Evolutionary conservation across 2,329 filamentous ascomycete genomes (phyloP), one percentile per base, ranked within the genome.

Genomic region (Diaporthe velutina): DNA sequence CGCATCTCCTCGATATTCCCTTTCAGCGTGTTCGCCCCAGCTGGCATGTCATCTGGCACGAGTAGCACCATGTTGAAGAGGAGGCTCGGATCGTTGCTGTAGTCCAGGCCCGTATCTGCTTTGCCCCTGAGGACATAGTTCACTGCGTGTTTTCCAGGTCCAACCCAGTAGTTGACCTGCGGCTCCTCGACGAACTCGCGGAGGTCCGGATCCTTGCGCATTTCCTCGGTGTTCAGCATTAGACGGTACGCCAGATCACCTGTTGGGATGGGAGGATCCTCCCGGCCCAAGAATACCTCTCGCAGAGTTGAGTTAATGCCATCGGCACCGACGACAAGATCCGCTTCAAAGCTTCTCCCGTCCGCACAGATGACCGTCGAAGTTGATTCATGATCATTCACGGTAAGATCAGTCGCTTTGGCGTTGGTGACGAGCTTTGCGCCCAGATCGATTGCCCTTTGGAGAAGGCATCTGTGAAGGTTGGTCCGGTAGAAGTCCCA

Each of bases 401-500:
- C 80, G 50, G 81, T 79, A 13, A 90, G 82, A 76, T 84, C 81
- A 4, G 83, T 80, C 0, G 90, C 86, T 58, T 84, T 83, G 2
- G 86, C 81, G 50, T 84, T 85, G 33, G 85, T 85, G 22, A 83
- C 82, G n/a, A 90, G 76, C 15, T 79, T 80, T 0, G 84, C 87
- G 0, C 89, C 89, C 0, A 90, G 80, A 73, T 88, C 85, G 4
- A 83, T 71, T 5, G 88, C 87, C 48, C 87, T 79, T 4, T 86
- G 82, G 3, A 90, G 77, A 7, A 90, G 81, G 54, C 84, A 85
- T 45, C 80, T 82, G 54, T 90, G 89, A 28, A 90, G 78, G 75
- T 89, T 86, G 3, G 88, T 87, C 13, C 88, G 85, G 77, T 90
- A 88, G 54, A 90, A 90, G 76, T 90, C 88, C 81, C 86, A 88